phyloP scores from a whole-genome alignment of 768 basidiomycete species.

The Postia placenta region DNA sequence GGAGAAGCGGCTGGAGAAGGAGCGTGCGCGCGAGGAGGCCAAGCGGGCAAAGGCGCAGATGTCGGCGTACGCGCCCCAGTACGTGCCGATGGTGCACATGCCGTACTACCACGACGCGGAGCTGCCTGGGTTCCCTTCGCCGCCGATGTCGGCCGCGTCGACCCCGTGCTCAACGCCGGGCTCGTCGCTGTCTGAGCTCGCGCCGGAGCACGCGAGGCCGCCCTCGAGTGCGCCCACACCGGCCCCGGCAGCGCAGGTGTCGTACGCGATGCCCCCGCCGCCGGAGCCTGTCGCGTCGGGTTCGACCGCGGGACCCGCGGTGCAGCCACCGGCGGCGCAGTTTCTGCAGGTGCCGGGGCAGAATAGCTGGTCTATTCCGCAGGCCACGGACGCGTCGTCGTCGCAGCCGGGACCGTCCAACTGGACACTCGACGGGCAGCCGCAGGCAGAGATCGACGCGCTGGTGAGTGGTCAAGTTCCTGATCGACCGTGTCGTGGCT shows the following conservation, averaged over 20 bases:
- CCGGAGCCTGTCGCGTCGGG: background rate
- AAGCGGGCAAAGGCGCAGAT: slow-evolving; percentile 6
- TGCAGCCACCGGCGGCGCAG: background rate
- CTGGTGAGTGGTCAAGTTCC: no score
- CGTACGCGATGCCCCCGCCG: background rate
- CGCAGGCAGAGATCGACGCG: no score
- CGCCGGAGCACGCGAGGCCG: background rate
- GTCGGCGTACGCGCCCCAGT: background rate
- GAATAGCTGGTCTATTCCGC: background rate
- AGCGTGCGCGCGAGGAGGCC: slow-evolving; percentile 4
- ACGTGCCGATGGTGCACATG: background rate
- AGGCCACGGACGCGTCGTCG: background rate
- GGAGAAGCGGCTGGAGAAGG: slow-evolving; percentile 8
- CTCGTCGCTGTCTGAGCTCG: background rate
- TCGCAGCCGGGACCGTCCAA: no score
- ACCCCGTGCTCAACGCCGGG: background rate
- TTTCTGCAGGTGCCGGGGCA: background rate
- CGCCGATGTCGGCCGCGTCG: slow-evolving; percentile 5
- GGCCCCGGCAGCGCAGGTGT: background rate
- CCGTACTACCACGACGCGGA: slow-evolving; percentile 1
- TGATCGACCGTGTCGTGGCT: no score
- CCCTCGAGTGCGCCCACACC: background rate
- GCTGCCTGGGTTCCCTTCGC: slow-evolving; percentile 1
- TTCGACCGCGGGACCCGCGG: no score
- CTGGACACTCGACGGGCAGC: no score